Evolutionary conservation across 371 early-diverging fungal species (phyloP), one percentile per base, ranked within the genome.

Genomic region (Zopfochytrium polystomum): DNA sequence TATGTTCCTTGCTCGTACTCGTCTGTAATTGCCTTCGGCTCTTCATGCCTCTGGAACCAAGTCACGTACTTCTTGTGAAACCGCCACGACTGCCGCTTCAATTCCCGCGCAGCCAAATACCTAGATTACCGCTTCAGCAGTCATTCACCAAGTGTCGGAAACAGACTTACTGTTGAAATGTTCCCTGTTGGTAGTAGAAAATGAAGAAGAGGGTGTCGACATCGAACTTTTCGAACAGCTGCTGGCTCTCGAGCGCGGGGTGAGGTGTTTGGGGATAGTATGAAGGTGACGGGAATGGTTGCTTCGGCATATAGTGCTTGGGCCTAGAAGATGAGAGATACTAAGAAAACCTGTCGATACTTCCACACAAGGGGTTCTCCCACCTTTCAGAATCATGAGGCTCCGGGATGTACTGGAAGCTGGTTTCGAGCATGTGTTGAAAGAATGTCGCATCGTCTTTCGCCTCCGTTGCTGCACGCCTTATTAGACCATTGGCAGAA

Each of bases 41-140:
- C 98, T 66, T 97, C 96, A 66, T 92, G 92, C 23, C 99, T 88
- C 71, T 99, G 99, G 82, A 99, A 99, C 99, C 99, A 99, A 25
- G 97, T 96, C 62, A 86, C 76, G 65, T 96, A 98, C 77, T 96
- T 95, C 74, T 95, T 97, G 78, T 99, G 99, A 75, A 95, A 99
- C 55, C 99, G 84, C 99, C 99, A 99, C 18, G 91, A 90, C 68
- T 96, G 95, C 66, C 90, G 87, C 74, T 98, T 99, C 57, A 99
- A 76, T 70, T 96, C 97, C 53, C 88, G 82, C 18, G 98, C 98
- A 15, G 99, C 98, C 53, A 97, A 79, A 69, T 91, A 91, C 60
- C 91, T 89, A 63, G 26, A n/a, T 20, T 4, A 20, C 6, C 11
- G 20, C 6, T 25, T 20, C 9, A 11, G 6, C 11, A 48, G 9